Evolutionary conservation across 2,329 filamentous ascomycete species (phyloP), one percentile per base, ranked within the genome.

Genomic region (Fusarium concolor): DNA sequence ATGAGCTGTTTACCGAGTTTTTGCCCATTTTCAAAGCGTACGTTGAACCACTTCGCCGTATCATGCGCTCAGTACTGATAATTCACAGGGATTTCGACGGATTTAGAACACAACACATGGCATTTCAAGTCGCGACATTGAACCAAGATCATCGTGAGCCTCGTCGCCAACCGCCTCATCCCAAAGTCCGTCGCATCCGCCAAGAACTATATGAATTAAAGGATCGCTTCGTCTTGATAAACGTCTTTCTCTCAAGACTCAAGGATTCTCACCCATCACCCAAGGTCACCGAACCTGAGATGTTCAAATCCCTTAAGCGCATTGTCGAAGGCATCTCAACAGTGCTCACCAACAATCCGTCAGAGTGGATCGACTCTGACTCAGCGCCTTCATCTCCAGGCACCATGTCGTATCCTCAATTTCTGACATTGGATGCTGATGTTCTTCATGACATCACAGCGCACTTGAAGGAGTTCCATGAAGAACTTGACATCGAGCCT

Each of bases 341-440:
- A 1, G 68, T 58, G 1, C 49, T 75, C 6, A 74, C 68, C 3
- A 75, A 75, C 20, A 62, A 75, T n/a, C 65, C 61, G 0, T 65
- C 68, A 0, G 73, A 75, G 6, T 75, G 73, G 73, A 65, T 74
- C 7, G 73, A 75, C 2, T 67, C 65, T 4, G 62, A 65, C 6
- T 43, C 55, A 1, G 14, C 1, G 6, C 12, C 22, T 11, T 5
- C n/a, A 1, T 33, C 44, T 1, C 22, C 49, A 2, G 45, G 9
- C 3, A 24, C 37, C 5, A 67, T 73, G 3, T 47, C 70, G 0
- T 73, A 73, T 10, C 31, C 62, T 0, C 60, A 72, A 10, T 74
- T 72, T 6, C 1, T 68, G 4, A 46, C 51, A 0, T 20, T 74
- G 0, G 70, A 73, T 6, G 41, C 64, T 0, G 72, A 74, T 10